A percentile compares a stretch with the other conserved stretches of the same genome.
Conservation (phyloP, 2,329 filamentous ascomycete species). For the Verticillium klebahnii region DNA sequence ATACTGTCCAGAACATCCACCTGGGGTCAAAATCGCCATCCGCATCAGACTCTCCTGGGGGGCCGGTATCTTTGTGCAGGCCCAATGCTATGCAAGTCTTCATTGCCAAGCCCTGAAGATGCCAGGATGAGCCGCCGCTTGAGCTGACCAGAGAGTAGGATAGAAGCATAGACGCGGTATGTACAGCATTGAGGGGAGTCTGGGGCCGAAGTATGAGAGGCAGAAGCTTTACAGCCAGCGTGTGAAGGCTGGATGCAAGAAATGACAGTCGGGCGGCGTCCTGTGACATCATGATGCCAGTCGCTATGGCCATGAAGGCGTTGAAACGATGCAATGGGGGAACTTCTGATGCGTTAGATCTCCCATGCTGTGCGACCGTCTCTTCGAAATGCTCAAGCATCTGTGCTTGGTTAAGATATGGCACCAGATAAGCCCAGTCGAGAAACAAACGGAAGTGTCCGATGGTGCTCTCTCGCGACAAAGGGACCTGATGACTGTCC, state of each 20-base stretch:
- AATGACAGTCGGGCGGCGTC: constrained; percentile 3
- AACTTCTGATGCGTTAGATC: background rate
- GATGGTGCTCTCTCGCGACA: background rate
- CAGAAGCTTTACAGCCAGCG: constrained; percentile 1
- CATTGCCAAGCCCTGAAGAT: too few relatives aligned
- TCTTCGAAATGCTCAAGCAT: constrained; percentile 5
- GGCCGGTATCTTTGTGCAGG: background rate
- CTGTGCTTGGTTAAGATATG: constrained; percentile 1
- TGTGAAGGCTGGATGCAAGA: constrained; percentile 3
- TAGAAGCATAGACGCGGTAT: constrained; percentile 6
- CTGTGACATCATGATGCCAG: constrained; percentile 4
- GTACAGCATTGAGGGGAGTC: background rate
- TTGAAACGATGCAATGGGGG: constrained; percentile 5
- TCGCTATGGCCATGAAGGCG: constrained; percentile 4
- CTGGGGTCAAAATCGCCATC: background rate
- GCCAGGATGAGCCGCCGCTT: constrained; percentile 5
- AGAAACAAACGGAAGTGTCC: constrained; percentile 1
- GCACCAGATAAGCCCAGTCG: background rate
- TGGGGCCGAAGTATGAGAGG: constrained; percentile 1
- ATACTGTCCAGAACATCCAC: constrained; percentile 10
- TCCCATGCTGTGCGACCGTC: background rate
- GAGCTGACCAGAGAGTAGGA: constrained; percentile 6
- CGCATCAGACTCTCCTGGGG: constrained; percentile 1
- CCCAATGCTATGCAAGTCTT: too few relatives aligned
- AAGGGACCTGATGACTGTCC: background rate